A percentile compares a stretch with the other conserved stretches of the same genome.
Evolutionary conservation across 2,329 filamentous ascomycete species (phyloP).

Genomic region (Aspergillus sergii): DNA sequence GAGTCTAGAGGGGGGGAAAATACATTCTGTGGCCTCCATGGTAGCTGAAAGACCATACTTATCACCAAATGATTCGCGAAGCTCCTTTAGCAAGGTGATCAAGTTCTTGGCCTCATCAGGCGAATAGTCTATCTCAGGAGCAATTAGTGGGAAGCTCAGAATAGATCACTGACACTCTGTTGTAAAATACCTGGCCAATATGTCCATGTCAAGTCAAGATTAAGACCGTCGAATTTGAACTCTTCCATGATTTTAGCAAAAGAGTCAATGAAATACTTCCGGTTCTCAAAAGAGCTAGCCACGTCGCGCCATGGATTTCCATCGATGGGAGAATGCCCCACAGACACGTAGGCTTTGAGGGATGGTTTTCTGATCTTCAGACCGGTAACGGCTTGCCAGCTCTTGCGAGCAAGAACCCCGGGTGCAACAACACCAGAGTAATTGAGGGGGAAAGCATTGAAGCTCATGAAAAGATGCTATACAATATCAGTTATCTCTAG

Average conservation of each 20-base stretch:
- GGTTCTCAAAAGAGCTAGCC: background rate
- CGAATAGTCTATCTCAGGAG: background rate
- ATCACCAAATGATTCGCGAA: background rate
- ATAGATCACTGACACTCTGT: background rate
- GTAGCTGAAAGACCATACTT: background rate
- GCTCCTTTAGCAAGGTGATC: background rate
- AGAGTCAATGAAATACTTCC: background rate
- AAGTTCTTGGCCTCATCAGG: too few relatives aligned
- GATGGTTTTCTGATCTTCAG: background rate
- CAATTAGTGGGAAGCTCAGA: background rate
- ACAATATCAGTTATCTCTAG: background rate
- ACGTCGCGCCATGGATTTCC: too few relatives aligned
- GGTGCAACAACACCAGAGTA: too few relatives aligned
- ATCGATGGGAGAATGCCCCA: too few relatives aligned
- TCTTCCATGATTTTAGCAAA: background rate
- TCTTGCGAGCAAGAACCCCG: too few relatives aligned
- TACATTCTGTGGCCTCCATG: too few relatives aligned
- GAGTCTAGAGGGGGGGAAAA: too few relatives aligned
- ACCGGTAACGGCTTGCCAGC: background rate
- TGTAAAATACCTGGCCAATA: background rate
- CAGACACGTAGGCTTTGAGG: too few relatives aligned
- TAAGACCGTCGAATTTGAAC: background rate
- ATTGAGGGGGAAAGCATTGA: too few relatives aligned
- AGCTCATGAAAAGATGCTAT: too few relatives aligned
- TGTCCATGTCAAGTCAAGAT: background rate